Evolutionary conservation across 352 stramenopile species (phyloP).

Genomic region (Phytophthora pisi): DNA sequence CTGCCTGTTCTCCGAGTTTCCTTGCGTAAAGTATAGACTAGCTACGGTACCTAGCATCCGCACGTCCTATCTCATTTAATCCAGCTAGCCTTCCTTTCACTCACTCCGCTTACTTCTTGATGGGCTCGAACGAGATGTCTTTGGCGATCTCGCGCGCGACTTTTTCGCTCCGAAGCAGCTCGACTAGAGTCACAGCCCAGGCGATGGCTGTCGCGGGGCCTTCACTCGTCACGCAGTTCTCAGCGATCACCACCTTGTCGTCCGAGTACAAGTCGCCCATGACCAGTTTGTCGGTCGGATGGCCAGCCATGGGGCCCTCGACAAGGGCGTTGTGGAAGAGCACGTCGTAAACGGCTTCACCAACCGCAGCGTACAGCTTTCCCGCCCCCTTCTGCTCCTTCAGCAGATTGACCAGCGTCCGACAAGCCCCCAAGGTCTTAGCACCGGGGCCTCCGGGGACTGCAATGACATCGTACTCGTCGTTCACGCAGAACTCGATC

Average conservation of each 20-base stretch:
- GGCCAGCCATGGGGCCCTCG: slow-evolving; percentile 49
- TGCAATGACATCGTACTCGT: slow-evolving; percentile 67
- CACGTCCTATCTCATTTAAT: slow-evolving; percentile 6
- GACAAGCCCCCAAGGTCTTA: slow-evolving; percentile 50
- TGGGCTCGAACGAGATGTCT: slow-evolving; percentile 38
- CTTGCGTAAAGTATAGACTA: slow-evolving; percentile 31
- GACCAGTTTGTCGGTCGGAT: slow-evolving; percentile 39
- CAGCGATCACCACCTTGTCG: slow-evolving; percentile 57
- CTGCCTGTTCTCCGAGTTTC: slow-evolving; percentile 39
- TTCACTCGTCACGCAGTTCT: slow-evolving; percentile 74
- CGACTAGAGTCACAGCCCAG: slow-evolving; percentile 61
- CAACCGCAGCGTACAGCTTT: slow-evolving; percentile 62
- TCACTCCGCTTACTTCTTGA: slow-evolving; percentile 27
- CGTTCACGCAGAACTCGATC: slow-evolving; percentile 62
- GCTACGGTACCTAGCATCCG: slow-evolving; percentile 3
- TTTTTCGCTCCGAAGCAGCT: slow-evolving; percentile 61
- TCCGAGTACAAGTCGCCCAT: slow-evolving; percentile 59
- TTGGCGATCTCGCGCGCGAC: slow-evolving; percentile 35
- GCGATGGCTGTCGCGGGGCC: slow-evolving; percentile 60
- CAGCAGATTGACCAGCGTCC: slow-evolving; percentile 50
- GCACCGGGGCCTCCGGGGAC: slow-evolving; percentile 66
- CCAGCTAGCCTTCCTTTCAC: neutral
- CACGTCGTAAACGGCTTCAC: slow-evolving; percentile 58
- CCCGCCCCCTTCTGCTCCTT: slow-evolving; percentile 55
- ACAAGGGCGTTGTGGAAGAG: slow-evolving; percentile 60